Evolutionary conservation across 2,329 filamentous ascomycete genomes (phyloP).

Genomic region (Drechmeria coniospora): DNA sequence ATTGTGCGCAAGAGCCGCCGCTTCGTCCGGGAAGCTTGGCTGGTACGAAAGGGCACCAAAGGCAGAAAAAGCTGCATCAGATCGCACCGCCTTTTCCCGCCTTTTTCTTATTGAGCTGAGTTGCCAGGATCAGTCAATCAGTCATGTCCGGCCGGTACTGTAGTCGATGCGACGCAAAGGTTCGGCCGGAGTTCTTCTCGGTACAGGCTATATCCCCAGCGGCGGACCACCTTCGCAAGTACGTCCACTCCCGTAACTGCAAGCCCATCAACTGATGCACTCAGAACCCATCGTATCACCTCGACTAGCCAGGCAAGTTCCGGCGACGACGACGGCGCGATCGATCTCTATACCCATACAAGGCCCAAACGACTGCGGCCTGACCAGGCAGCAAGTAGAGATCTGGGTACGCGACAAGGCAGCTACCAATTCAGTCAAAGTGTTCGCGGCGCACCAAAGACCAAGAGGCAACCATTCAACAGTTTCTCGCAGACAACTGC

Average conservation of each 20-base stretch:
- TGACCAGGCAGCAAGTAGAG: no score
- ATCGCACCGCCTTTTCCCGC: neutral
- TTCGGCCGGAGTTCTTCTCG: neutral
- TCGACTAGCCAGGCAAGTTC: neutral
- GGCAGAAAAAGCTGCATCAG: neutral
- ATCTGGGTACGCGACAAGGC: no score
- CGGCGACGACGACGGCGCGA: neutral
- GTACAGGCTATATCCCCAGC: neutral
- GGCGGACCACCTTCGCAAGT: conserved; percentile 1
- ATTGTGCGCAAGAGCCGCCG: neutral
- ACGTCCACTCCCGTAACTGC: neutral
- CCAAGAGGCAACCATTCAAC: no score
- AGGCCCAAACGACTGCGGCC: neutral
- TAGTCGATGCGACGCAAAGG: neutral
- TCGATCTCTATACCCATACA: neutral
- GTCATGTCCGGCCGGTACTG: conserved; percentile 1
- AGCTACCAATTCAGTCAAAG: no score
- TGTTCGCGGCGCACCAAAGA: no score
- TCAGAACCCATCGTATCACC: neutral
- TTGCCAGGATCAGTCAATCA: neutral
- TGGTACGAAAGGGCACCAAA: neutral
- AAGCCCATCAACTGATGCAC: neutral
- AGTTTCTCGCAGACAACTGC: no score
- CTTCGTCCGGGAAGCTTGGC: neutral
- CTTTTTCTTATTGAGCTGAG: neutral